Base-by-base conservation (phyloP, 805 yeast species). In the Hanseniaspora nectarophila region DNA sequence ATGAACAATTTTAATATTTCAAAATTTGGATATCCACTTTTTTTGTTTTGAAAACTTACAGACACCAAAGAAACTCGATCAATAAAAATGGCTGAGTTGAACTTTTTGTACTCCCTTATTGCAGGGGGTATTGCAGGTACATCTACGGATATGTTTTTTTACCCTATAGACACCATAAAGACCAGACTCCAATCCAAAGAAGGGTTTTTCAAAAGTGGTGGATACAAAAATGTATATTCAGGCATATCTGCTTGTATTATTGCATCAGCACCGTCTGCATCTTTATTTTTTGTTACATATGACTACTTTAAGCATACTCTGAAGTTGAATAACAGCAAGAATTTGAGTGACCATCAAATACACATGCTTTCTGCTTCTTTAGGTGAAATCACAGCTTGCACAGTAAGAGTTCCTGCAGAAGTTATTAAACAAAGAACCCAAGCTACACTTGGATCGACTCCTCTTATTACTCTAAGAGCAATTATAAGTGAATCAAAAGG, bases 91-190 rank as follows among this genome's bases (percentile, higher is more conserved):
- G 5, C 42, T n/a, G 53, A 43, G 16, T 18, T 26, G 18, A 49
- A 43, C 23, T 62, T 63, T 55, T 68, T 65, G 9, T 56, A 59
- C 1, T 65, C 70, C 1, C 51, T 66, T 37, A 24, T 65, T 75
- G 80, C 89, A 61, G 98, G 98, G 35, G 98, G 85, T 7, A 81
- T 92, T 54, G 96, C 98, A 5, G 99, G 99, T 15, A 92, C 96
- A 1, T 81, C 94, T 5, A 89, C 97, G 1, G 99, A 92, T 68
- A 71, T 92, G 35, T 87, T 83, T 3, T 92, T 92, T 67, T 92
- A 90, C 71, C 98, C 99, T 13, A 86, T 92, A 37, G 99, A 92
- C 61, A 92, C 99, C 1, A 60, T 92, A 53, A 92, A 92, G 68
- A 92, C 99, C 0, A 73, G 99, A 54, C 70, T 92, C 15, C 99